Evolutionary conservation across 805 yeast genomes (phyloP), one percentile per base, ranked within the genome.

Genomic region (Yamadazyma ubonensis): DNA sequence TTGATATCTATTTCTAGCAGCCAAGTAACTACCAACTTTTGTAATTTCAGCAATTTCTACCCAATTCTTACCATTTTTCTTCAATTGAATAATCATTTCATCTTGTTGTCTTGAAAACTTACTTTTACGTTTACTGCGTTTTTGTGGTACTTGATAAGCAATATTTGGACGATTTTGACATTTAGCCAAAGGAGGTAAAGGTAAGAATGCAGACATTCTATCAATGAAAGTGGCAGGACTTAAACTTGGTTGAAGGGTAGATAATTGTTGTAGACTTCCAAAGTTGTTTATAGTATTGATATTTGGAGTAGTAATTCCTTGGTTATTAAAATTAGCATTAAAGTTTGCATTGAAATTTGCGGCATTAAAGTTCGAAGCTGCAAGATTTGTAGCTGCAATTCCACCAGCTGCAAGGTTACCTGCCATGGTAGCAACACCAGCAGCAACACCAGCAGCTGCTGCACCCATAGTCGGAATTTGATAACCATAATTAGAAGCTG

Each of bases 1-100:
- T 58, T 84, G 91, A 51, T 85, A 85, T 43, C 91, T 63, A 54
- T 84, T 84, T 42, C 91, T 63, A 0, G 90, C 91, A 0, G 91
- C 87, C 28, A 84, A 61, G 43, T 77, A 80, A 29, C 81, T 75
- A 6, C 81, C 85, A 20, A 83, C 83, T 3, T 75, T 71, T 2
- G 86, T 75, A 3, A 67, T 61, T 39, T 78, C 78, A 0, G 90
- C 88, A 33, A 84, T 84, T 45, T 83, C 87, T 4, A 75, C 79
- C 91, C 93, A 84, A 1, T 79, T 63, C 46, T 75, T 76, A 21
- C 90, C 88, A 34, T 72, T 70, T 40, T 67, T 70, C 55, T 84
- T 85, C 55, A 84, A 58, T 14, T 65, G 64, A 6, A 84, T 72
- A 26, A 84, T 84, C 61, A 79, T 48, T 2, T 72, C 75, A 57